Evolutionary conservation across 352 stramenopile genomes (phyloP).

Genomic region (Halophytophthora batemanensis): DNA sequence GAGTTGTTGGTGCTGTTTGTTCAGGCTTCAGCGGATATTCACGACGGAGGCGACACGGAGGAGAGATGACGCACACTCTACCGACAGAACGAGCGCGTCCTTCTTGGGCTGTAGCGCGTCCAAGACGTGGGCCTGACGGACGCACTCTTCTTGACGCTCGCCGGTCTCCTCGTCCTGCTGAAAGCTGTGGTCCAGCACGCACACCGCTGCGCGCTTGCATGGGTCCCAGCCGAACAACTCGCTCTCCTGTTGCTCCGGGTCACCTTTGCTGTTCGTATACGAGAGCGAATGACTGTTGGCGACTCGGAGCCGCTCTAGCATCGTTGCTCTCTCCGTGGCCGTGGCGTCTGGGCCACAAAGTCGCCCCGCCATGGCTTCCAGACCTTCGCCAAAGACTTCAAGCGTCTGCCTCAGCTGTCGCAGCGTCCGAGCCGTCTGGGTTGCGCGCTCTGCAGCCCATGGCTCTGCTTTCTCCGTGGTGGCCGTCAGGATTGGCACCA

Average conservation of each 20-base stretch:
- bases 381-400: conserved; percentile 21
- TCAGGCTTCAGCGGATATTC: conserved; percentile 18
- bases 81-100: conserved; percentile 34
- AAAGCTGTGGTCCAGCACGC: conserved; percentile 20
- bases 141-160: conserved; percentile 12
- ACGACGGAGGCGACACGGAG: conserved; percentile 40
- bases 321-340: conserved; percentile 6
- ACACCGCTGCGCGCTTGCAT: conserved; percentile 4
- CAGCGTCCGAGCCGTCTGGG: conserved; percentile 12
- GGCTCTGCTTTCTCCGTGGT: neutral
- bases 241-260: neutral
- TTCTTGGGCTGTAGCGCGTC: conserved; percentile 43
- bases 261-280: neutral
- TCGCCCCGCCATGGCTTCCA: conserved; percentile 18
- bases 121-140: conserved; percentile 35
- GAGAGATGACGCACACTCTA: conserved; percentile 43
- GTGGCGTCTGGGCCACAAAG: conserved; percentile 16
- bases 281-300: conserved; percentile 25
- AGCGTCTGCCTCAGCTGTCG: conserved; percentile 32
- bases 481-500: conserved; percentile 12
- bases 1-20: conserved; percentile 1
- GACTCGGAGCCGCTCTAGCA: conserved; percentile 24
- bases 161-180: conserved; percentile 1
- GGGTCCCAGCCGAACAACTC: conserved; percentile 46
- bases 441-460: conserved; percentile 2